Evolutionary conservation across 2,329 filamentous ascomycete genomes (phyloP), one percentile per base, ranked within the genome.

Genomic region (Scolecobasidium constrictum): DNA sequence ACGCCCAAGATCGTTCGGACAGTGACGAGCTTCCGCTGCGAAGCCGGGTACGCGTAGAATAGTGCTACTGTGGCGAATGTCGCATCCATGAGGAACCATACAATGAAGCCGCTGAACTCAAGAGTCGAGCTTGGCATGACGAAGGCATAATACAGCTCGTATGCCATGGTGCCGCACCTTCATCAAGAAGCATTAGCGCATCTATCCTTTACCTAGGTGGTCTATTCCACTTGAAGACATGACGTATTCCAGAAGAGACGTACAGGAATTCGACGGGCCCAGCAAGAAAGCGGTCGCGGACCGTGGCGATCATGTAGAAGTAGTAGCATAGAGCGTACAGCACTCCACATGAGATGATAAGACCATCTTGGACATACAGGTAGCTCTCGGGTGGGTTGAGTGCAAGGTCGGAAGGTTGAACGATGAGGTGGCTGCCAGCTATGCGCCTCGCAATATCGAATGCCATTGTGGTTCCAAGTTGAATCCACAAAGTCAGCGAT

Each of bases 371-470:
- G 11, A 64, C 52, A 49, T 56, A 63, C 33, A 64, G 57, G 49
- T 65, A 64, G 45, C 56, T 59, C 47, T 64, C 54, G 11, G 59
- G 61, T 0, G 61, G 61, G 18, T 57, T 49, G 7, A 63, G 52
- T 1, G 55, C 57, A 1, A 62, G 53, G 49, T 73, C 69, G 16
- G 65, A 64, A 42, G 73, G 64, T 51, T 76, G 68, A 39, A 66
- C 71, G 2, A 76, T 64, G 2, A 72, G 62, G 15, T 74, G 62
- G 51, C 67, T 64, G 41, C 65, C 58, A 19, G 62, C 63, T 48
- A 47, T 51, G 35, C 48, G 33, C n/a, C 53, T 47, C 11, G 58
- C 53, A 15, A 57, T 48, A 31, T 54, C 52, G 41, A 62, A 60
- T 7, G 55, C 19, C 56, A 60, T 60, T 17, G 9, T 31, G 26